Evolutionary conservation across 768 basidiomycete species (phyloP).

Genomic region (Coprinopsis strossmayeri): DNA sequence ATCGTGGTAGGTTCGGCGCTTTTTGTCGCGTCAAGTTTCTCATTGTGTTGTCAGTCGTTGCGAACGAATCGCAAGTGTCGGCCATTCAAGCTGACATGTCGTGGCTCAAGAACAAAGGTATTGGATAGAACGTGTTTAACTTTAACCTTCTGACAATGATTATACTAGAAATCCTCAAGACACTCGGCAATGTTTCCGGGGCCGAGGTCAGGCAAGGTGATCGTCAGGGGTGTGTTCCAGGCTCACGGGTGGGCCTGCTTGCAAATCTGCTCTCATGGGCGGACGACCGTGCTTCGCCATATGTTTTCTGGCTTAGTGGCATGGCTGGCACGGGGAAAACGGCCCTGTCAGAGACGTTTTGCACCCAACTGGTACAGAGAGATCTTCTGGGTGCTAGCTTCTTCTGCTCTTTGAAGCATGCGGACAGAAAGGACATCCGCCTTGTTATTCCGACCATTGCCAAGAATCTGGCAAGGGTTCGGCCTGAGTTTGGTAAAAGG

Average conservation of each 20-base stretch:
- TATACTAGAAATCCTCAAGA: not conserved
- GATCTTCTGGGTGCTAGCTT: slow-evolving; percentile 3
- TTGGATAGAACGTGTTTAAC: not conserved
- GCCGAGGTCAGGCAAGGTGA: not conserved
- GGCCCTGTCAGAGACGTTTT: slow-evolving; percentile 7
- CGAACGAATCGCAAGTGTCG: not conserved
- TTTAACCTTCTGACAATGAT: not conserved
- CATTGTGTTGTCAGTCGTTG: not conserved
- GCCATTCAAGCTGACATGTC: too few species aligned
- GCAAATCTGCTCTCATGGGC: not conserved
- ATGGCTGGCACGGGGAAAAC: slow-evolving; percentile 9
- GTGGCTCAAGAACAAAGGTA: not conserved
- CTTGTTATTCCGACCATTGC: not conserved
- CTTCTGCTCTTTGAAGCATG: slow-evolving; percentile 6
- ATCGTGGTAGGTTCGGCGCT: not conserved
- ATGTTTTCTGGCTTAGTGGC: slow-evolving; percentile 6
- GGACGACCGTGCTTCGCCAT: not conserved
- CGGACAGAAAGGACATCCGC: not conserved
- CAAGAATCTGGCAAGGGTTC: not conserved
- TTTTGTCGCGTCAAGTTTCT: not conserved
- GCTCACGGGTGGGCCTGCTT: not conserved
- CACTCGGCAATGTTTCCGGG: not conserved
- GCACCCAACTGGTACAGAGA: not conserved
- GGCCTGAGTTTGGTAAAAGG: not conserved
- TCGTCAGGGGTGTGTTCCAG: not conserved